Percentiles rank a stretch among this genome's conserved stretches.
phyloP scores from a whole-genome alignment of 2,329 filamentous ascomycete genomes.

The Arthrobotrys megalospora region DNA sequence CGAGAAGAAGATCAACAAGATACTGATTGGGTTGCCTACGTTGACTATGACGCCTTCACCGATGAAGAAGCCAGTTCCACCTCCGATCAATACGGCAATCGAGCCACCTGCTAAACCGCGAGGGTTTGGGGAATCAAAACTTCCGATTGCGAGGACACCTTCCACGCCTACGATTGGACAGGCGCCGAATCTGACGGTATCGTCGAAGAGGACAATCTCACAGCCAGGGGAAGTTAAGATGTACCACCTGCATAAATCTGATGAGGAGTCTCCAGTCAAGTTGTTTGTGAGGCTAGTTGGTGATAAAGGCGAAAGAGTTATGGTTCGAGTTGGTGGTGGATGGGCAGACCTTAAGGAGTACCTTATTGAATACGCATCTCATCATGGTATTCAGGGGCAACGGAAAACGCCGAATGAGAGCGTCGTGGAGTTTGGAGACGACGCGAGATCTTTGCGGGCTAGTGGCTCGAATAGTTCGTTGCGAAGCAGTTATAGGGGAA shows the following conservation, averaged over 20 bases:
- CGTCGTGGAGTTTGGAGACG: slow-evolving; percentile 55
- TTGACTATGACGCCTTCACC: slow-evolving; percentile 58
- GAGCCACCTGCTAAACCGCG: slow-evolving; percentile 62
- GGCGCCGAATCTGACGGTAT: slow-evolving; percentile 68
- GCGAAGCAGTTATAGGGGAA: slow-evolving; percentile 67
- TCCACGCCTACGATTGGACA: slow-evolving; percentile 68
- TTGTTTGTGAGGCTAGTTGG: slow-evolving; percentile 94
- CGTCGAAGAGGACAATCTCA: slow-evolving; percentile 67
- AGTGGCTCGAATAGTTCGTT: slow-evolving; percentile 59
- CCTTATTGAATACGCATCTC: slow-evolving; percentile 89
- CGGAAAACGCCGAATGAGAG: slow-evolving; percentile 65
- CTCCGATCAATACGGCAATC: slow-evolving; percentile 42
- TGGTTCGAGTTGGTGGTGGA: slow-evolving; percentile 98
- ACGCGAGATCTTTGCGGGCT: slow-evolving; percentile 40
- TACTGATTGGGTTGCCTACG: slow-evolving; percentile 63
- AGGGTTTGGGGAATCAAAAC: slow-evolving; percentile 67
- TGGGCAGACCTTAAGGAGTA: slow-evolving; percentile 98
- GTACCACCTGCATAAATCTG: slow-evolving; percentile 89
- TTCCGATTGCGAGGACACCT: slow-evolving; percentile 62
- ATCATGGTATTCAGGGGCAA: slow-evolving; percentile 79
- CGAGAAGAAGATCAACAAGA: slow-evolving; percentile 63
- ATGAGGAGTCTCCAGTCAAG: slow-evolving; percentile 89
- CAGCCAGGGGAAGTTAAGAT: slow-evolving; percentile 79
- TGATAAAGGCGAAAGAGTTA: slow-evolving; percentile 89
- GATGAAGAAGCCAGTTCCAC: slow-evolving; percentile 55